Conservation (phyloP, 495 filamentous ascomycete genomes). For the Hyaloscypha bicolor region DNA sequence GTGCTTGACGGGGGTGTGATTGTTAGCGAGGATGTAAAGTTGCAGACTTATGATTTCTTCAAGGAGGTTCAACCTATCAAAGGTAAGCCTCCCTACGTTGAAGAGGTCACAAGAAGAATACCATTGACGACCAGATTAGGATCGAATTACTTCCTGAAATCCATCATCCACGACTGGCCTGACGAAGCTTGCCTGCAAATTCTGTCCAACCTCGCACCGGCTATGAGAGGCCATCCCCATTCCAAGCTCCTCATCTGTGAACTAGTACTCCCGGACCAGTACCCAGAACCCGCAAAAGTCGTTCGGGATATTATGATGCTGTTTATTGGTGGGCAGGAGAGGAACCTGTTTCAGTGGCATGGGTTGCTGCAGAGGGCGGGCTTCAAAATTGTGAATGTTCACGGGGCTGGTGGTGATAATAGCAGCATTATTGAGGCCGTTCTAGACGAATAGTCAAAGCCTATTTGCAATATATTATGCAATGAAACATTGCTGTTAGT, state of each 20-base stretch:
- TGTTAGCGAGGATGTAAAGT: constrained; percentile 2
- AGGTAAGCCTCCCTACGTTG: constrained; percentile 1
- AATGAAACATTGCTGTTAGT: too few species aligned
- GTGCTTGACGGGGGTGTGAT: constrained; percentile 9
- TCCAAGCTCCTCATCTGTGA: constrained; percentile 17
- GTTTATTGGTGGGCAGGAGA: constrained; percentile 11
- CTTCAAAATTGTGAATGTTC: constrained; percentile 14
- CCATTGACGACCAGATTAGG: background rate
- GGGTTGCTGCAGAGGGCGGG: constrained; percentile 4
- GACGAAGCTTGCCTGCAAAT: constrained; percentile 16
- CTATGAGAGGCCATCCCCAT: constrained; percentile 9
- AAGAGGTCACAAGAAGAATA: background rate
- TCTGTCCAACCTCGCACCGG: constrained; percentile 11
- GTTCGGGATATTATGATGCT: constrained; percentile 16
- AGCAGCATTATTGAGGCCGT: constrained; percentile 14
- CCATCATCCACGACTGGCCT: constrained; percentile 22
- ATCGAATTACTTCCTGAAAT: constrained; percentile 19
- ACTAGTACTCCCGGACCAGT: constrained; percentile 10
- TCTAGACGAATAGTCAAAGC: background rate
- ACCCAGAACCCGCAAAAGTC: constrained; percentile 9
- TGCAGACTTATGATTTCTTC: constrained; percentile 23
- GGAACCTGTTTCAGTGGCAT: constrained; percentile 11
- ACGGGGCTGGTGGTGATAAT: background rate
- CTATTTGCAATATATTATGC: too few species aligned
- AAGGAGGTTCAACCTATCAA: constrained; percentile 21